Conservation (phyloP, 208 protist species). For the Borovskyia barvae region DNA sequence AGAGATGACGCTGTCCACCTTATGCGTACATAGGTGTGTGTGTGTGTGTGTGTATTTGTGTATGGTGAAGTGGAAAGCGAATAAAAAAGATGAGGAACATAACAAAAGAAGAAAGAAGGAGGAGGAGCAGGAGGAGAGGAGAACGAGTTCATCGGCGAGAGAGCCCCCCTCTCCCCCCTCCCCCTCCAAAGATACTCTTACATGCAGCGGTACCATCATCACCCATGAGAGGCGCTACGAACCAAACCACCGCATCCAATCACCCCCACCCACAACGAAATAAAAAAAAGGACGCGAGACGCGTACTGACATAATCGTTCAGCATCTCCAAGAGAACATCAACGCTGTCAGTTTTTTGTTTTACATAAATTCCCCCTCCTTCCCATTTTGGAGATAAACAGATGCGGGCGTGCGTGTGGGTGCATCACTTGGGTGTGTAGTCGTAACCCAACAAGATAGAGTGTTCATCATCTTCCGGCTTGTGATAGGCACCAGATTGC, state of each 20-base stretch:
- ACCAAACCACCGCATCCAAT: not conserved
- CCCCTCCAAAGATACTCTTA: too few relatives aligned
- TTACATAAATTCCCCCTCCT: too few relatives aligned
- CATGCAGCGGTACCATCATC: too few relatives aligned
- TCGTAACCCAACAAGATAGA: slow-evolving; percentile 58
- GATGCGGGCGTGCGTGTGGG: too few relatives aligned
- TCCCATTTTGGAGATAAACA: too few relatives aligned
- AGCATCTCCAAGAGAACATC: not conserved
- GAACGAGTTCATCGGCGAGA: too few relatives aligned
- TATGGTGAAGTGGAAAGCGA: not conserved
- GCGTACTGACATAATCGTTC: not conserved
- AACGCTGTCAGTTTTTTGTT: too few relatives aligned
- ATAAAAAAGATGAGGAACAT: not conserved
- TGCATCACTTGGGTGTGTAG: slow-evolving; percentile 33
- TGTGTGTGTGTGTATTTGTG: not conserved
- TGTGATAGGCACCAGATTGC: slow-evolving; percentile 30
- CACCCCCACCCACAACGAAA: not conserved
- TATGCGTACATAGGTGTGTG: not conserved
- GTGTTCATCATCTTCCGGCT: slow-evolving; percentile 62
- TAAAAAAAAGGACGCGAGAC: too few relatives aligned
- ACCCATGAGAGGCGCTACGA: too few relatives aligned
- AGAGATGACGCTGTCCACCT: too few relatives aligned
- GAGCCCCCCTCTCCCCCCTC: too few relatives aligned
- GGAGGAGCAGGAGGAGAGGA: not conserved
- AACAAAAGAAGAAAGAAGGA: not conserved